These are phyloP conservation scores for Penicillium taxi DNA, from an alignment of 495 filamentous ascomycete species.

Conservation along the genomic window DNA sequence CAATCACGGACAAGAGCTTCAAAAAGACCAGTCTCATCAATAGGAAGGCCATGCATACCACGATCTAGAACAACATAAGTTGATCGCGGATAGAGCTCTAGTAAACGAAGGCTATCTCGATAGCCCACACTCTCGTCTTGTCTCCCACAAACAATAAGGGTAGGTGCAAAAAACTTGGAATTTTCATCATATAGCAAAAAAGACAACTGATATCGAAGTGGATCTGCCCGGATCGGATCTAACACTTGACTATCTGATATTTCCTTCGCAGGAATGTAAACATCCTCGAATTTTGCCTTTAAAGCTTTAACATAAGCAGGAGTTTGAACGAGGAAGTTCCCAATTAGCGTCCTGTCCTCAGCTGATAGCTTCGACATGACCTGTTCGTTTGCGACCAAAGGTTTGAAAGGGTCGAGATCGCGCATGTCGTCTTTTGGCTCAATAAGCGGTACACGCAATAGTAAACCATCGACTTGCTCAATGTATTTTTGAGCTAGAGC, in stretches of 20 bases:
- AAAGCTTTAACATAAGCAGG: conserved; percentile 18
- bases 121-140: conserved; percentile 25
- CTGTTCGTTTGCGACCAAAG: conserved; percentile 18
- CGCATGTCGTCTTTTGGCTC: conserved; percentile 21
- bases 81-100: conserved; percentile 26
- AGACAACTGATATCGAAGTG: conserved; percentile 21
- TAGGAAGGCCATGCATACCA: conserved; percentile 24
- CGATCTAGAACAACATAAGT: conserved; percentile 26
- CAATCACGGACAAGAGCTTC: conserved; percentile 26
- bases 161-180: conserved; percentile 23
- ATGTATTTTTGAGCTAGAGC: conserved; percentile 23
- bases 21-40: conserved; percentile 26
- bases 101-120: conserved; percentile 25
- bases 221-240: conserved; percentile 22
- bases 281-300: conserved; percentile 19
- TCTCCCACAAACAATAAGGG: conserved; percentile 23
- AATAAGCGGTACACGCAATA: conserved; percentile 25
- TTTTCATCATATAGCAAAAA: conserved; percentile 11
- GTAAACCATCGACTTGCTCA: conserved; percentile 21
- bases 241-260: conserved; percentile 19
- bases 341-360: conserved; percentile 20
- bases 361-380: conserved; percentile 18
- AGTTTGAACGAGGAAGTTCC: conserved; percentile 23
- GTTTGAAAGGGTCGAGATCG: conserved; percentile 21
- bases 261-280: conserved; percentile 15